Conservation (phyloP, 2,329 filamentous ascomycete species). For the Fusarium oxysporum region DNA sequence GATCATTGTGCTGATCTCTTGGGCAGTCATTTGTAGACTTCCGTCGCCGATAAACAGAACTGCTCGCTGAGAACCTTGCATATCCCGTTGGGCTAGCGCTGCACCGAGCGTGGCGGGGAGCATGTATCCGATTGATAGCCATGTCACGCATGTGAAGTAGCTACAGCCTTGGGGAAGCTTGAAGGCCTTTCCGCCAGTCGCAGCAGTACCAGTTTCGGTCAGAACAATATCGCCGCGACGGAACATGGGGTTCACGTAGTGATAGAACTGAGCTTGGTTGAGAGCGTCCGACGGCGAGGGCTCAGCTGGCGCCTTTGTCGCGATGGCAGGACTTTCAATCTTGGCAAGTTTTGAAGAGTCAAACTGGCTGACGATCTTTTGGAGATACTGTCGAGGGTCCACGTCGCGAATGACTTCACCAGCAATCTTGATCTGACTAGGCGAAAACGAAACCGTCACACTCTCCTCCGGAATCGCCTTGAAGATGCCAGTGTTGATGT, state of each 20-base stretch:
- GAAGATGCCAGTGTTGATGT: conserved; percentile 17
- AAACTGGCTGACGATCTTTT: not conserved
- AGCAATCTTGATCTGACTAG: not conserved
- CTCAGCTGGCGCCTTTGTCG: not conserved
- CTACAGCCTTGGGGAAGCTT: not conserved
- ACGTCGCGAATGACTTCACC: not conserved
- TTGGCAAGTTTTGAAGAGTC: conserved; percentile 6
- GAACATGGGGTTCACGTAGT: conserved; percentile 15
- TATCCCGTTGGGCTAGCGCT: conserved; percentile 5
- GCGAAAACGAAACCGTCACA: not conserved
- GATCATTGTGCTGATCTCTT: conserved; percentile 18
- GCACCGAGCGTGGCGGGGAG: conserved; percentile 17
- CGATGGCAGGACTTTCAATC: not conserved
- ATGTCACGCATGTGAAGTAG: conserved; percentile 17
- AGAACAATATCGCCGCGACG: not conserved
- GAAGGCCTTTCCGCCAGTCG: conserved; percentile 13
- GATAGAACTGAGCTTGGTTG: conserved; percentile 5
- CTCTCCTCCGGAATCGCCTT: conserved; percentile 1
- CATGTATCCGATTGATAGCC: conserved; percentile 25
- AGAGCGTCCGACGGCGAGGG: not conserved
- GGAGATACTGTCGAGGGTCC: not conserved
- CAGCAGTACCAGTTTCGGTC: conserved; percentile 19
- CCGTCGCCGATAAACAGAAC: conserved; percentile 19
- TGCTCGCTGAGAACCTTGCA: not conserved
- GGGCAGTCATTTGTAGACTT: conserved; percentile 15